Percentiles rank a stretch among this genome's conserved stretches.
phyloP scores from a whole-genome alignment of 768 basidiomycete species.

The Serpula lacrymans region DNA sequence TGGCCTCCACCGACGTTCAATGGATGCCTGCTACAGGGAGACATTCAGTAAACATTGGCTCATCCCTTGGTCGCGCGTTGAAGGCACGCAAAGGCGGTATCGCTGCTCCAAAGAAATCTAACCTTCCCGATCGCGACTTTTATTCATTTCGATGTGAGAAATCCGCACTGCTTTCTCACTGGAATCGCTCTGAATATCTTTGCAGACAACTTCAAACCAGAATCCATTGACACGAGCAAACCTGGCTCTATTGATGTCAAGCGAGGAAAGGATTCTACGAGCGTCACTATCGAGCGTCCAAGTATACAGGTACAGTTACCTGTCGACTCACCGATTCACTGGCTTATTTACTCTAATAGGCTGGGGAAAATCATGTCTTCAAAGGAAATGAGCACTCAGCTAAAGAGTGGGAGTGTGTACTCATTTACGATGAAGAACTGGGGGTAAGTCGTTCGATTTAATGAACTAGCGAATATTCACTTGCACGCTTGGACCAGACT shows the following conservation, averaged over 20 bases:
- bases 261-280: conserved; percentile 48
- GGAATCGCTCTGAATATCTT: background rate
- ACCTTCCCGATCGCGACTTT: conserved; percentile 63
- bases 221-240: conserved; percentile 61
- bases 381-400: conserved; percentile 54
- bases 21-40: conserved; percentile 63
- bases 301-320: conserved; percentile 52
- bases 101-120: conserved; percentile 36
- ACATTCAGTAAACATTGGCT: conserved; percentile 57
- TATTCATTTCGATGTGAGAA: conserved; percentile 74
- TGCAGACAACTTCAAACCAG: conserved; percentile 74
- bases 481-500: conserved; percentile 35
- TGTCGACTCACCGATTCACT: conserved; percentile 3
- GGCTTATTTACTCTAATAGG: conserved; percentile 27
- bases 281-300: conserved; percentile 60
- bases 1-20: conserved; percentile 40
- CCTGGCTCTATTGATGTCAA: conserved; percentile 65
- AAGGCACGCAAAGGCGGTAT: conserved; percentile 60
- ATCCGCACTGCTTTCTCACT: conserved; percentile 2
- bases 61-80: conserved; percentile 60
- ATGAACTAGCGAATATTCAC: conserved; percentile 1
- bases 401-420: conserved; percentile 71
- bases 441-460: conserved; percentile 45
- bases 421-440: conserved; percentile 76
- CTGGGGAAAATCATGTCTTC: conserved; percentile 53